Evolutionary conservation across 2,329 filamentous ascomycete species (phyloP), one percentile per base, ranked within the genome.

Genomic region (Pseudocercospora pini-densiflorae): DNA sequence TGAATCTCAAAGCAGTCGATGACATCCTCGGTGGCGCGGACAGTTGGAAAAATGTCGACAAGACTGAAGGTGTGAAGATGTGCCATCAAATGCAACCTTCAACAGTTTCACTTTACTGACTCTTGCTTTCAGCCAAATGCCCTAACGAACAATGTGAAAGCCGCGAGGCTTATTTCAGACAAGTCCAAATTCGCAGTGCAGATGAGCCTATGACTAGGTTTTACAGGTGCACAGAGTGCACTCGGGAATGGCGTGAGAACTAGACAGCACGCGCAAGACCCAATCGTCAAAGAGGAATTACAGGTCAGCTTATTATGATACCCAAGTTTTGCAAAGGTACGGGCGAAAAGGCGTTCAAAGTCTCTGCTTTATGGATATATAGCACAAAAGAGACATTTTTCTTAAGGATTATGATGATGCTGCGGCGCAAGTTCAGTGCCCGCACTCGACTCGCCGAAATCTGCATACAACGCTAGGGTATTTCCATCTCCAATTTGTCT

Each of bases 121-220:
- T n/a, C 14, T 60, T 23, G 36, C 14, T 21, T n/a, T 53, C 74
- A 88, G 91, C 91, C 58, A 92, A 95, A 85, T 99, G 95, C 79
- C 89, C 92, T 27, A 89, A 89, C 69, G 89, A 93, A 47, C 86
- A 86, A 64, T 99, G 95, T 83, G 86, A 92, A 76, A 93, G 93
- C 69, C 86, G 88, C 67, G 89, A 93, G 82, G 95, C 95, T 3
- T 96, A 94, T 70, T 98, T 94, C 83, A 97, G 94, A 84, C 93
- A 97, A 84, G 89, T 98, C 73, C 95, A 99, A 86, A 98, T 98
- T 81, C 89, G 95, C 73, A 97, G 93, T 84, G 95, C 95, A 61
- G 95, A 99, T 82, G 95, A 99, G 85, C 95, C 95, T 67, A 97
- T 97, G 92, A 99, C 95, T 72, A 94, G 89, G 67, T 98, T 98